phyloP scores from a whole-genome alignment of 2,329 filamentous ascomycete species.

The Ophiostoma triangulosporum region DNA sequence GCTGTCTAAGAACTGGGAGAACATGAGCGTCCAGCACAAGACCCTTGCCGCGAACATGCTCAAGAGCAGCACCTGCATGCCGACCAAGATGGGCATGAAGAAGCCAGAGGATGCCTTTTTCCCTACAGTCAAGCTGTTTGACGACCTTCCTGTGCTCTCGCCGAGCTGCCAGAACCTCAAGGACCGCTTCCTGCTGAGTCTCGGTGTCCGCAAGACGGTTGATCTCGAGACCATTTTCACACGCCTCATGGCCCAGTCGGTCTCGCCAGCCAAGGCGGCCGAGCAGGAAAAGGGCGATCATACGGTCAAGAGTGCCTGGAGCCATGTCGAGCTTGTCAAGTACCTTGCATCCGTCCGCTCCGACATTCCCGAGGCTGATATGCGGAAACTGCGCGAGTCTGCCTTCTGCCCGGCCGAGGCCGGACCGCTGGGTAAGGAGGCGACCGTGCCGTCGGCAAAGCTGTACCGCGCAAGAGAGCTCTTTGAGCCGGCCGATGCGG shows the following conservation, averaged over 20 bases:
- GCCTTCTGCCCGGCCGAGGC: constrained; percentile 71
- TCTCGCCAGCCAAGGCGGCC: constrained; percentile 9
- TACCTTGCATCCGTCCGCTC: constrained; percentile 82
- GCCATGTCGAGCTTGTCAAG: constrained; percentile 85
- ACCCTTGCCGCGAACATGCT: constrained; percentile 51
- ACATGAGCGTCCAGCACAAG: constrained; percentile 53
- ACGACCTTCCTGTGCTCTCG: constrained; percentile 69
- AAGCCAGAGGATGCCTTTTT: constrained; percentile 82
- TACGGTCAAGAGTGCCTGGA: constrained; percentile 49
- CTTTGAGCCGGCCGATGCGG: constrained; percentile 61
- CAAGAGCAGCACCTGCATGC: constrained; percentile 59
- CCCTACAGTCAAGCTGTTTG: constrained; percentile 83
- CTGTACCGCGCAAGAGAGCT: constrained; percentile 65
- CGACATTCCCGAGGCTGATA: constrained; percentile 75
- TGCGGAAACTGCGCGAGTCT: constrained; percentile 63
- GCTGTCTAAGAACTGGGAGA: constrained; percentile 83
- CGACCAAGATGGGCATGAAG: constrained; percentile 82
- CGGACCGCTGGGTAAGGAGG: constrained; percentile 40
- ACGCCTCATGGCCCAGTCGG: constrained; percentile 49
- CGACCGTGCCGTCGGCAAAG: constrained; percentile 34
- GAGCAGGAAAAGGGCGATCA: neutral
- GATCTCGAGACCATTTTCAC: constrained; percentile 90
- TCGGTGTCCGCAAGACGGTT: constrained; percentile 90
- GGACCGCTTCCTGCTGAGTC: constrained; percentile 70
- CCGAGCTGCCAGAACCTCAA: constrained; percentile 66